Base-by-base conservation (phyloP, 1,139 yeast species). In the Taphrina pruni region DNA sequence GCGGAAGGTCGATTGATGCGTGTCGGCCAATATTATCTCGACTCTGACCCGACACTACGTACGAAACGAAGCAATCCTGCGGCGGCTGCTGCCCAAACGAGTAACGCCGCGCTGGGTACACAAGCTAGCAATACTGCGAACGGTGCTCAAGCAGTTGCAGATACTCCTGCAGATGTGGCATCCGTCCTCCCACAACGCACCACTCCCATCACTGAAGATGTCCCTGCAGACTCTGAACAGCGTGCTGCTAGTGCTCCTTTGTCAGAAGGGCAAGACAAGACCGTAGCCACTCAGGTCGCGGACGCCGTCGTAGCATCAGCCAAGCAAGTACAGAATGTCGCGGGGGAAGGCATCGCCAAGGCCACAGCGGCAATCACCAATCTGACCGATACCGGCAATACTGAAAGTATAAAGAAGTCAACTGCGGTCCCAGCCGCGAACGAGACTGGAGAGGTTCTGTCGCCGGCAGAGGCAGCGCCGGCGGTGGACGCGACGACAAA, bases 1-100 rank as follows among this genome's bases (percentile, higher is more conserved):
- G 79, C 85, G 62, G 98, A 93, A 76, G 85, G 96, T 74, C 81
- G 97, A 75, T 87, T 94, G 71, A 96, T 93, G 55, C 97, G 98
- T 39, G 99, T 95, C 14, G 84, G 97, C 75, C 92, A 91, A 72
- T 90, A 88, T 74, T 89, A 89, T 75, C 81, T 89, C 45, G 84
- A 83, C 75, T 81, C 85, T 17, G 60, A 54, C 32, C 55, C 72
- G 1, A 39, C 66, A 14, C 62, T 55, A 43, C 60, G 61, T 43
- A 43, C 60, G 48, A 64, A 38, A 36, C 60, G 67, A 6, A 9
- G 45, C 35, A 12, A 32, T 45, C 39, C 64, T 14, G 64, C 45
- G 2, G n/a, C 20, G 8, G 17, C 12, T 12, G 20, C 48, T 45
- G 3, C 48, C 2, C 12, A 45, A 2, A 17, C 20, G 8, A 7